Base-by-base conservation (phyloP, 1,139 yeast genomes). In the Saccharomyces pastorianus region DNA sequence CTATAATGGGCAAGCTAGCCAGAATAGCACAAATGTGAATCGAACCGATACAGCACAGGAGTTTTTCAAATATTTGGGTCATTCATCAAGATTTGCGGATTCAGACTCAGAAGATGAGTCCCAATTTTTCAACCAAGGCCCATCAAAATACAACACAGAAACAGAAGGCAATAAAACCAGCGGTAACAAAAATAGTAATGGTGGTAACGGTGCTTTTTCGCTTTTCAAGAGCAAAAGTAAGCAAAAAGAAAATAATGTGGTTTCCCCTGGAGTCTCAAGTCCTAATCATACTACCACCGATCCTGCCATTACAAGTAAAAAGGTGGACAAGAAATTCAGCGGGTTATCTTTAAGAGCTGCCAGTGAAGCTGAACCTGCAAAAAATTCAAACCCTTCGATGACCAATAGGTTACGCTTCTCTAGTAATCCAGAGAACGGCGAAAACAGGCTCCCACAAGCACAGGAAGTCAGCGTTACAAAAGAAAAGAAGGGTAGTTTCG, bases 31-130 rank as follows among this genome's bases (percentile, higher is more conserved):
- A 38, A 46, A 59, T 28, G n/a, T 20, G 13, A 46, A 59, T 59
- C 49, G 48, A 26, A 20, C 61, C 50, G 42, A 48, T 46, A 8
- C 47, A 47, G 13, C 51, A 47, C 8, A 47, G 49, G 54, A 53
- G 44, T 38, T 38, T 20, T 38, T 38, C 17, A 38, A 38, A 17
- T 14, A 17, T 9, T 20, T 38, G 44, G 44, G 44, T 9, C 25
- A 38, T 13, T 17, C 44, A 29, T 82, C 88, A 1, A 73, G 87
- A 60, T 77, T 81, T 56, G 73, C 72, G 6, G 86, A 83, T 64
- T 81, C 86, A 7, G 84, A 81, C 64, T 81, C 85, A 7, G 85
- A 81, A 50, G 70, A 70, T 6, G 79, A 76, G 56, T 55, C 49
- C 66, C 59, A 25, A 61, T 60, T 44, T 47, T 27, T 49, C 59